Base-by-base conservation (phyloP, 2,329 filamentous ascomycete genomes). In the Fusarium buxicola region DNA sequence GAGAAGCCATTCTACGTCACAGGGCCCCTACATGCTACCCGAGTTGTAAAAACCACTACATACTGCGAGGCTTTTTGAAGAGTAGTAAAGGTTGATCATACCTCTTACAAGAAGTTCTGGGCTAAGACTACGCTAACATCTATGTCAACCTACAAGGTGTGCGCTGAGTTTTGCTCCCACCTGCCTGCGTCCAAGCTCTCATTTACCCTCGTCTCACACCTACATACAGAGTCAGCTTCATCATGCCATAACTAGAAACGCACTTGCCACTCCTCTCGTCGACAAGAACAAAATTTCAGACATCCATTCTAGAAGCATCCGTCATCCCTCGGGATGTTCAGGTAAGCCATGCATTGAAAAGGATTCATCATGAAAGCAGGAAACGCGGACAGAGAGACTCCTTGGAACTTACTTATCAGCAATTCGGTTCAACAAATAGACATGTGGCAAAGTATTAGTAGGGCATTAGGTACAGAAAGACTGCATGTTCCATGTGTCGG, bases 331-430 rank as follows among this genome's bases (percentile, higher is more conserved):
- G 58, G 62, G 61, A 63, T 51, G 57, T 71, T 74, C 71, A 74
- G 73, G 54, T 74, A 74, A 75, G 73, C 73, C 73, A 75, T 74
- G 72, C 72, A 70, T 69, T 64, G 31, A 64, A 66, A 55, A 63
- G 40, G 38, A 62, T 66, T 75, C 70, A 74, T 74, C 73, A 74
- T 65, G 13, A 55, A 55, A 53, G 31, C 16, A 39, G 8, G 40
- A 31, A 32, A 55, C 11, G 30, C 10, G 5, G 39, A 15, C 5
- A 28, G 21, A 55, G 13, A 47, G 13, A 16, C 13, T 36, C 16
- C 24, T n/a, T 32, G 24, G 30, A n/a, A 52, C 55, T 61, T 64
- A 65, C 66, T 41, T 52, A 10, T 39, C 11, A 24, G 38, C 15
- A 12, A 11, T 13, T 25, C 11, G 11, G 6, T 8, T 13, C 5